These are phyloP conservation scores for Coprinopsis marcescibilis DNA, from an alignment of 768 basidiomycete species.

Conservation along the genomic window DNA sequence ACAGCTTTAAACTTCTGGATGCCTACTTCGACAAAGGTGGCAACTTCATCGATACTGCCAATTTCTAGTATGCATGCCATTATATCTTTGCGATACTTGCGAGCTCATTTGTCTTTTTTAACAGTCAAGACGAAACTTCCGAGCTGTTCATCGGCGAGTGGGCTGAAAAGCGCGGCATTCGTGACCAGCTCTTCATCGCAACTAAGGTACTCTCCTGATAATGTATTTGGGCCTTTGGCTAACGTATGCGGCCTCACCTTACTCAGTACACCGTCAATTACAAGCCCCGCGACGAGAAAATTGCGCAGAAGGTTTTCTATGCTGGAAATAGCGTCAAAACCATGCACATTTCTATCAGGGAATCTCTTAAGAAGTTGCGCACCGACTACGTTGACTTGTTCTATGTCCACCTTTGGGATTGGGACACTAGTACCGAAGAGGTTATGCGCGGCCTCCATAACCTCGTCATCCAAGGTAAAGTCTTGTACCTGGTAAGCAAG, in stretches of 20 bases:
- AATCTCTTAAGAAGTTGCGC: slow-evolving; percentile 40
- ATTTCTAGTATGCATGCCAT: too few relatives aligned
- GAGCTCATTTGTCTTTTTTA: too few relatives aligned
- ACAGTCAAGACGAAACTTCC: too few relatives aligned
- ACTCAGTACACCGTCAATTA: slow-evolving; percentile 26
- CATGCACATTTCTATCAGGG: slow-evolving; percentile 34
- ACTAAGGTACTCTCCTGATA: slow-evolving; percentile 28
- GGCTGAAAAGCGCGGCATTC: slow-evolving; percentile 35
- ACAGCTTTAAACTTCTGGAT: too few relatives aligned
- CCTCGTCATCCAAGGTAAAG: slow-evolving; percentile 46
- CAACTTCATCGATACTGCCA: too few relatives aligned
- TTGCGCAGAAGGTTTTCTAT: slow-evolving; percentile 33
- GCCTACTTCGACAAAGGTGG: too few relatives aligned
- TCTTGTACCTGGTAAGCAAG: slow-evolving; percentile 40
- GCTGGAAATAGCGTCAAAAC: slow-evolving; percentile 45
- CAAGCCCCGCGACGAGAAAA: slow-evolving; percentile 20
- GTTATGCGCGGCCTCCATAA: slow-evolving; percentile 50
- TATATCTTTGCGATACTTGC: too few relatives aligned
- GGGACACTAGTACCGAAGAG: slow-evolving; percentile 45
- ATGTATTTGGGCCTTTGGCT: neutral
- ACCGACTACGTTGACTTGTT: slow-evolving; percentile 43
- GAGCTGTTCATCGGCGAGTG: slow-evolving; percentile 48
- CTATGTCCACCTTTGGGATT: slow-evolving; percentile 50
- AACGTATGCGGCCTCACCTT: neutral
- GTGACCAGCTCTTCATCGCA: slow-evolving; percentile 43